A percentile compares a stretch with the other conserved stretches of the same genome.
phyloP scores from a whole-genome alignment of 2,329 filamentous ascomycete genomes.

The Penicillium sp. region DNA sequence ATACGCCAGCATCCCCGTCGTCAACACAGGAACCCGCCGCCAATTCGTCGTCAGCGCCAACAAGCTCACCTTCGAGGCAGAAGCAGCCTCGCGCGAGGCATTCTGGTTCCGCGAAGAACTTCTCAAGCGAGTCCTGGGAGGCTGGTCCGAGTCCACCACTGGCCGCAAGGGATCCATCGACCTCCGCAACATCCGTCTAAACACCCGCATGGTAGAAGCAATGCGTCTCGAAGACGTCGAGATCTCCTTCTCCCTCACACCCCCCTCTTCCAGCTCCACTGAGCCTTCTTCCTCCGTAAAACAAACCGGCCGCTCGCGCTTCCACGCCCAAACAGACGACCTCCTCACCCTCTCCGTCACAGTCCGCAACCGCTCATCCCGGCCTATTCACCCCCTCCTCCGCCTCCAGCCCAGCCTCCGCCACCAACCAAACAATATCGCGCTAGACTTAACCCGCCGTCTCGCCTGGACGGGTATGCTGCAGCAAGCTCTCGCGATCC shows the following conservation, averaged over 20 bases:
- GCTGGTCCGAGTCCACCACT: constrained; percentile 70
- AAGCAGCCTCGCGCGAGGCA: constrained; percentile 77
- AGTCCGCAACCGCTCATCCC: constrained; percentile 74
- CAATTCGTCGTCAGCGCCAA: constrained; percentile 88
- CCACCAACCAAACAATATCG: constrained; percentile 72
- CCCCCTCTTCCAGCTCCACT: constrained; percentile 33
- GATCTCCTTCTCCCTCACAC: constrained; percentile 57
- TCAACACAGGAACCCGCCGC: constrained; percentile 82
- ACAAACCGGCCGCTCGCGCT: constrained; percentile 55
- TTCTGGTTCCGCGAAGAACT: constrained; percentile 92
- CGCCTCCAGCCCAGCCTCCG: constrained; percentile 78
- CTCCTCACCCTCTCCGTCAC: constrained; percentile 74
- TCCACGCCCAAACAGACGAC: constrained; percentile 60
- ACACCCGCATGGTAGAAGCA: constrained; percentile 79
- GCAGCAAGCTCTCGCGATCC: constrained; percentile 71
- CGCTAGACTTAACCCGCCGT: constrained; percentile 81
- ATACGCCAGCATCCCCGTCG: constrained; percentile 75
- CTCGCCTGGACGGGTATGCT: constrained; percentile 84
- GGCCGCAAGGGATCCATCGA: constrained; percentile 72
- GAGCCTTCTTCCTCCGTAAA: constrained; percentile 33
- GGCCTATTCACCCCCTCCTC: constrained; percentile 73
- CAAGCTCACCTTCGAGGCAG: constrained; percentile 78
- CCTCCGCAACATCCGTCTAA: constrained; percentile 75
- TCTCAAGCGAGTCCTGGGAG: constrained; percentile 71
- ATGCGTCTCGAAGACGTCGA: constrained; percentile 81